Evolutionary conservation across 1,284 basidiomycete species (phyloP), one percentile per base, ranked within the genome.

Genomic region (Coriolopsis trogii): DNA sequence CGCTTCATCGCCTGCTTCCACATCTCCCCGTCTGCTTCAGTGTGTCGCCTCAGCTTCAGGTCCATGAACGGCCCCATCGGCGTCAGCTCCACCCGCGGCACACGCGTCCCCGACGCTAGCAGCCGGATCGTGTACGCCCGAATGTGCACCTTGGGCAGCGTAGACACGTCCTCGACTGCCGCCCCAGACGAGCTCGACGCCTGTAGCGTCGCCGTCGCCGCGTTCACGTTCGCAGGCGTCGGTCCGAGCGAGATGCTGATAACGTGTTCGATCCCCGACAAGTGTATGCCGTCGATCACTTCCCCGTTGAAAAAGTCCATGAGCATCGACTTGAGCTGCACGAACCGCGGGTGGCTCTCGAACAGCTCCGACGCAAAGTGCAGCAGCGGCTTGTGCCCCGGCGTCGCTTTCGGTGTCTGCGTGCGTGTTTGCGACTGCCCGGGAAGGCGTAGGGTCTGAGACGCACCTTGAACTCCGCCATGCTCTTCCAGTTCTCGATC

Each of bases 321-420:
- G 5, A 99, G 79, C 66, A 96, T 78, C 1, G 91, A 95, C 76
- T 98, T 98, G 65, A 98, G 81, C 65, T 95, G 93, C n/a, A 86
- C 76, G 70, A 89, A 94, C 4, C 91, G 87, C 3, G 94, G 93
- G 70, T 96, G 93, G 0, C 90, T 87, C 63, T 95, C 93, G 70
- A 96, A 98, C 13, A 96, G 79, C 57, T 93, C 91, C 2, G 92
- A 96, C 25, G 93, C 93, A 69, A 99, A 99, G 68, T 97, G 94
- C 77, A 99, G 89, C 60, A 98, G 73, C 43, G 96, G 95, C 62
- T 91, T 87, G 63, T 94, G 87, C n/a, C 95, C 95, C 25, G 91
- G 84, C 4, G 93, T 88, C 9, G 90, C 87, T 81, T 97, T 97
- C 31, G 85, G 77, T 39, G 89, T 89, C 90, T 95, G 62, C 3